Percentiles rank a stretch among this genome's conserved stretches.
Evolutionary conservation across 768 basidiomycete genomes (phyloP).

Genomic region (Calocera viscosa): DNA sequence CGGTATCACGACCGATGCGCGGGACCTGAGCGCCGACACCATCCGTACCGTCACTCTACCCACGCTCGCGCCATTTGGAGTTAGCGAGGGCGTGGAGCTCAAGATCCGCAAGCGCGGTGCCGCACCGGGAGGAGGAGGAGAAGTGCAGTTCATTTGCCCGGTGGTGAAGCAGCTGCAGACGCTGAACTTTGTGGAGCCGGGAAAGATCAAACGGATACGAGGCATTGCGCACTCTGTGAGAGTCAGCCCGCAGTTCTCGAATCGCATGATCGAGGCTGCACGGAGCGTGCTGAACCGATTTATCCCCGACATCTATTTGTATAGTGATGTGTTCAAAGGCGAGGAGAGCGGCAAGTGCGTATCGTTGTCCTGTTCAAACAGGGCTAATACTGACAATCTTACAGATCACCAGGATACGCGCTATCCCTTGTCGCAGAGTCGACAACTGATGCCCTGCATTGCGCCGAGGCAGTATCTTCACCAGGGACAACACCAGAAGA

Average conservation of each 20-base stretch:
- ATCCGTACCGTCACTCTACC: conserved; percentile 83
- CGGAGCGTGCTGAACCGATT: conserved; percentile 88
- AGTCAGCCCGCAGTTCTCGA: conserved; percentile 93
- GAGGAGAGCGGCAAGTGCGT: conserved; percentile 92
- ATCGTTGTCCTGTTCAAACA: not conserved
- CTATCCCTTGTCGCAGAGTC: conserved; percentile 83
- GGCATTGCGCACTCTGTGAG: conserved; percentile 97
- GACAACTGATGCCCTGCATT: conserved; percentile 78
- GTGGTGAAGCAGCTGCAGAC: conserved; percentile 84
- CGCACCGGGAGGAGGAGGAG: conserved; percentile 82
- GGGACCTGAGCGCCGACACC: conserved; percentile 83
- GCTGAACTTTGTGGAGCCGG: conserved; percentile 80
- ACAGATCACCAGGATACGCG: conserved; percentile 90
- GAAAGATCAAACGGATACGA: conserved; percentile 86
- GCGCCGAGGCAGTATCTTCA: conserved; percentile 72
- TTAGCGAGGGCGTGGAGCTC: conserved; percentile 81
- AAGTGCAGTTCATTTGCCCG: conserved; percentile 87
- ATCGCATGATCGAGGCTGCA: conserved; percentile 90
- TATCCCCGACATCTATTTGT: conserved; percentile 95
- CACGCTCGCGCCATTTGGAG: conserved; percentile 78
- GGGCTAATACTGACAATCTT: not conserved
- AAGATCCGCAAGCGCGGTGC: conserved; percentile 94
- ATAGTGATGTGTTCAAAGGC: conserved; percentile 96
- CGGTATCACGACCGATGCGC: conserved; percentile 86
- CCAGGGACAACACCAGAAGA: conserved; percentile 87